A percentile compares a stretch with the other conserved stretches of the same genome.
These are phyloP conservation scores for Graphilbum fragrans DNA, from an alignment of 2,329 filamentous ascomycete genomes.

Conservation along the genomic window DNA sequence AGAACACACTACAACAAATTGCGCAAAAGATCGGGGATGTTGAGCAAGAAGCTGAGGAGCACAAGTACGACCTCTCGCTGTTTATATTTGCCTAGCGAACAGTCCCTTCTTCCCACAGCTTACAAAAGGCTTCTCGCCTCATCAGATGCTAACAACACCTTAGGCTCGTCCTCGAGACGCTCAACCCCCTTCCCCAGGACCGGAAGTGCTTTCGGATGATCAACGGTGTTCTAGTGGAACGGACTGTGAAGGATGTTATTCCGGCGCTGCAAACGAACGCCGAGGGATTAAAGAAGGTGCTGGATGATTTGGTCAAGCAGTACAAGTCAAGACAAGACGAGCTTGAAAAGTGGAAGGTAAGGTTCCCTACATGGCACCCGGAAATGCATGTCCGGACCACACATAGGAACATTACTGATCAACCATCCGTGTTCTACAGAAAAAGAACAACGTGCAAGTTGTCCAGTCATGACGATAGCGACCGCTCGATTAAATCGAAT, in stretches of 20 bases:
- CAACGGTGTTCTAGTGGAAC: slow-evolving; percentile 89
- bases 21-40: slow-evolving; percentile 96
- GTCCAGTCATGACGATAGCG: slow-evolving; percentile 52
- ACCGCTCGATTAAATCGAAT: too few species aligned
- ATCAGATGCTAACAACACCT: too few species aligned
- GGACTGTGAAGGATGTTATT: slow-evolving; percentile 84
- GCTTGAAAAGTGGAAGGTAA: slow-evolving; percentile 96
- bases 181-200: slow-evolving; percentile 68
- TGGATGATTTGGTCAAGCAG: slow-evolving; percentile 91
- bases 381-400: not conserved
- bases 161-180: slow-evolving; percentile 87
- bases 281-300: slow-evolving; percentile 83
- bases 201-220: slow-evolving; percentile 99
- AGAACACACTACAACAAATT: slow-evolving; percentile 73
- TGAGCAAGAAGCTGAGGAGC: slow-evolving; percentile 93
- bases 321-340: slow-evolving; percentile 93
- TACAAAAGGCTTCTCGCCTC: not conserved
- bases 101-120: not conserved
- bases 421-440: slow-evolving; percentile 35
- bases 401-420: not conserved
- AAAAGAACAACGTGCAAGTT: slow-evolving; percentile 82
- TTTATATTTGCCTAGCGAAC: too few species aligned
- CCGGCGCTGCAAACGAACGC: slow-evolving; percentile 88
- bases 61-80: slow-evolving; percentile 78
- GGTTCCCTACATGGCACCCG: not conserved